Conservation (phyloP, 2,329 filamentous ascomycete species). For the Madurella fahalii region DNA sequence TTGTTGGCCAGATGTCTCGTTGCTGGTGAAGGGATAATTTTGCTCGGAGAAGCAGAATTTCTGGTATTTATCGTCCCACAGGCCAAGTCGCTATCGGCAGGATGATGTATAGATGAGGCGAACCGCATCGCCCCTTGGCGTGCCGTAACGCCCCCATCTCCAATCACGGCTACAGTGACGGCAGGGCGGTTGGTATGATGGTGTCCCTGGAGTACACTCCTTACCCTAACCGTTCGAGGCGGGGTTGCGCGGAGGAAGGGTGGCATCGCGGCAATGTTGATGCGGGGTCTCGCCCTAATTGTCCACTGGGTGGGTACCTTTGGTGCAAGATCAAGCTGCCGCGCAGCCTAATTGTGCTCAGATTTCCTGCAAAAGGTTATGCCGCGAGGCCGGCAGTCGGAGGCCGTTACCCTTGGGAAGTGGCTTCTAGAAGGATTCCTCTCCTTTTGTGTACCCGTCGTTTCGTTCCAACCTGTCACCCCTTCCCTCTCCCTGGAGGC, state of each 20-base stretch:
- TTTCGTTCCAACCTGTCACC: background rate
- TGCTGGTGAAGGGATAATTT: no score
- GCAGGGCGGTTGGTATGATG: background rate
- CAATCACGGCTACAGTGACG: conserved; percentile 9
- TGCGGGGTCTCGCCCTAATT: background rate
- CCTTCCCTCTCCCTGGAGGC: background rate
- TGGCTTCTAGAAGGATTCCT: background rate
- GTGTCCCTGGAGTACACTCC: conserved; percentile 1
- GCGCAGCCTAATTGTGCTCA: no score
- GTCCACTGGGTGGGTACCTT: background rate
- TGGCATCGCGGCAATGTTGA: conserved; percentile 18
- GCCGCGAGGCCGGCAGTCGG: background rate
- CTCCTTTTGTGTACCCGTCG: background rate
- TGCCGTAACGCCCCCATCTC: background rate
- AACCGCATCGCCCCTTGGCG: background rate
- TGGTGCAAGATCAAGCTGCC: background rate
- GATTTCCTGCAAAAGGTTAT: background rate
- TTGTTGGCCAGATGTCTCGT: background rate
- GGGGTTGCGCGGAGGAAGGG: conserved; percentile 19
- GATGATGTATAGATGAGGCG: conserved; percentile 4
- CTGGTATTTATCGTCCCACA: background rate
- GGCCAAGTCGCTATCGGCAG: background rate
- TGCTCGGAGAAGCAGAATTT: background rate
- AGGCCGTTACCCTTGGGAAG: background rate
- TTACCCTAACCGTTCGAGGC: conserved; percentile 5